Base-by-base conservation (phyloP, 164 flowering plant genomes). In the Liriodendron chinense region DNA sequence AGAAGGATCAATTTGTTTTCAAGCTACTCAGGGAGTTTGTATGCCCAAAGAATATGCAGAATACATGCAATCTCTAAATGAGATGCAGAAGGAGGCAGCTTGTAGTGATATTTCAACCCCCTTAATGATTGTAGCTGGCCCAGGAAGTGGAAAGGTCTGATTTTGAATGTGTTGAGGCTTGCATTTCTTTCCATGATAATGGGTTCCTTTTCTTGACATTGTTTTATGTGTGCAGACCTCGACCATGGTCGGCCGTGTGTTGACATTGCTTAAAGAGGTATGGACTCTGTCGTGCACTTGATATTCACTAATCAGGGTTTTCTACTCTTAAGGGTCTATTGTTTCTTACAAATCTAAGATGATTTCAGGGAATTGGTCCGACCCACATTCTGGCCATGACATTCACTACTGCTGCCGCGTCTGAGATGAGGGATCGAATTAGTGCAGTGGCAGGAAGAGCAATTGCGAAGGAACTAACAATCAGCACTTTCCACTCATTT, bases 401-500 rank as follows among this genome's bases (percentile, higher is more conserved):
- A 70, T 95, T 95, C 86, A 95, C 99, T 43, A 95, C 96, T 23
- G 94, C 98, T 25, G 99, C 98, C 69, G 98, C 96, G 75, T 88
- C 97, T 75, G 99, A 95, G 83, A 93, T 95, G 99, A 90, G 97
- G 77, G 98, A 91, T 65, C 88, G 99, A 34, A 88, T 95, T 83
- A 96, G 87, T 70, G 74, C 84, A 61, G 88, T 91, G 68, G 91
- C 96, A 76, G 99, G 99, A 76, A 95, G 93, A 80, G 75, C 81
- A 77, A 81, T 75, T 65, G 93, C 97, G 12, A 95, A 92, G 78
- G 92, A 91, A 70, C 86, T 95, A 72, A 87, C 79, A 50, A 90
- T 93, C 85, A 92, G 99, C 88, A 95, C 99, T 47, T 95, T 95
- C 75, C 99, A 95, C 82, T 95, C 99, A 26, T 93, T 95, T 82